Percentiles rank a stretch among this genome's conserved stretches.
These are phyloP conservation scores for Moelleriella libera DNA, from an alignment of 2,329 filamentous ascomycete species.

Conservation along the genomic window DNA sequence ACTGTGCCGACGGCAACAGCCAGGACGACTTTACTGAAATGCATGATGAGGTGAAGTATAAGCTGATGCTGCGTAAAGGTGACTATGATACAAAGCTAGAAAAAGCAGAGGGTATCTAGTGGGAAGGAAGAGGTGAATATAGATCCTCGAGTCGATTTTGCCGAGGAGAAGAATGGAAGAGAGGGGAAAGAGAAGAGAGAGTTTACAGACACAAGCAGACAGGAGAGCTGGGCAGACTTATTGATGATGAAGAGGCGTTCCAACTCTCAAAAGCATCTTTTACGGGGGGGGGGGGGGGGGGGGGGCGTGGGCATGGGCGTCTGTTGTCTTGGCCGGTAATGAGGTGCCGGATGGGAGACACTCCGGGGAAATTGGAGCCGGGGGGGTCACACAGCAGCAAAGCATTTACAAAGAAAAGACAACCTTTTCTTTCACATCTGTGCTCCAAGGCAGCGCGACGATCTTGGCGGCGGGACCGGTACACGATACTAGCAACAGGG, in stretches of 20 bases:
- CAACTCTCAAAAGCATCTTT: background rate
- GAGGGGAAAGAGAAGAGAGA: background rate
- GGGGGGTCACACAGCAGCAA: background rate
- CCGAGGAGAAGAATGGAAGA: background rate
- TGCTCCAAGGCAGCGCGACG: too few species aligned
- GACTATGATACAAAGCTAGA: background rate
- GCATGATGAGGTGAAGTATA: constrained; percentile 9
- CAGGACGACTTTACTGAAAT: constrained; percentile 9
- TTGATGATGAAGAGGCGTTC: background rate
- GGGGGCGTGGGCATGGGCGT: too few species aligned
- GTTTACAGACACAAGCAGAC: background rate
- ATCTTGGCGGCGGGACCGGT: background rate
- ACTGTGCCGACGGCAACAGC: constrained; percentile 8
- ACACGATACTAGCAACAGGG: background rate
- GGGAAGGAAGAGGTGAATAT: background rate
- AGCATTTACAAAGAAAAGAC: background rate
- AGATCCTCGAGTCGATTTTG: too few species aligned
- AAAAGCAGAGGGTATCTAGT: background rate
- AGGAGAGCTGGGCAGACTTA: constrained; percentile 1
- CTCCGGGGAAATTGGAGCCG: background rate
- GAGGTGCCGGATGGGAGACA: background rate
- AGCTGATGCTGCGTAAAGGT: background rate
- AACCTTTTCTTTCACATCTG: background rate
- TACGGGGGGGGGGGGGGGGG: too few species aligned
- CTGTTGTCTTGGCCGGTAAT: constrained; percentile 1